A percentile compares a stretch with the other conserved stretches of the same genome.
Evolutionary conservation across 1,139 yeast species (phyloP).

Genomic region (Schwanniomyces etchellsii): DNA sequence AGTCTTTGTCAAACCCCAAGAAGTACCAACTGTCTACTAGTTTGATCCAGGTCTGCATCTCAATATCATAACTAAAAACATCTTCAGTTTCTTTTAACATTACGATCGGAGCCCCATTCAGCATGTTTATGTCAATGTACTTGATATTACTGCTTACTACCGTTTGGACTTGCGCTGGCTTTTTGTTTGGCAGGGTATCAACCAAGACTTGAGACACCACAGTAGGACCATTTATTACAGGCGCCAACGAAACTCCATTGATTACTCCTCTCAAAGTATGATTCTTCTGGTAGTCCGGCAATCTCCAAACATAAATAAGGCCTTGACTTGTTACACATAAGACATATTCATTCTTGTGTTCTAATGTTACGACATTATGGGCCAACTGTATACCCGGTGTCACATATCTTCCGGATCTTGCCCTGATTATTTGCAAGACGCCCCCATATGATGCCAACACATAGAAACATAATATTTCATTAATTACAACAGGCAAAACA

Average conservation of each 20-base stretch:
- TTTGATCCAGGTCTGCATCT: conserved; percentile 41
- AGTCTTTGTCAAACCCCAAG: conserved; percentile 10
- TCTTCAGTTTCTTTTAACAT: conserved; percentile 29
- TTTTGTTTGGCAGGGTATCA: conserved; percentile 2
- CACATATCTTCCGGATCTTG: conserved; percentile 49
- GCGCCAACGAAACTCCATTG: conserved; percentile 45
- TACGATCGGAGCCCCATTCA: conserved; percentile 39
- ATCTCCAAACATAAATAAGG: conserved; percentile 44
- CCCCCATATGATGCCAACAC: conserved; percentile 72
- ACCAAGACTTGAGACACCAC: neutral
- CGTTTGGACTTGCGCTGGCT: conserved; percentile 5
- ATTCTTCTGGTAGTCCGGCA: conserved; percentile 13
- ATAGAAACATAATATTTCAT: conserved; percentile 29
- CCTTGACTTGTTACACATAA: conserved; percentile 51
- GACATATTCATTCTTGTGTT: conserved; percentile 46
- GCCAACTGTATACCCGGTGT: conserved; percentile 58
- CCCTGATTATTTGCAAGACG: conserved; percentile 61
- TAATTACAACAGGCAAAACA: conserved; percentile 27
- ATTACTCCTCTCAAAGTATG: conserved; percentile 22
- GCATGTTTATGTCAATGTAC: conserved; percentile 24
- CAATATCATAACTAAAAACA: conserved; percentile 35
- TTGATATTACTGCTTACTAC: conserved; percentile 23
- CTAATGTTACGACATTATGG: conserved; percentile 47
- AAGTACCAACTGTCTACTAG: conserved; percentile 46
- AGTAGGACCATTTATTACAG: conserved; percentile 33